These are phyloP conservation scores for Auriscalpium orientale DNA, from an alignment of 768 basidiomycete species.

Conservation along the genomic window DNA sequence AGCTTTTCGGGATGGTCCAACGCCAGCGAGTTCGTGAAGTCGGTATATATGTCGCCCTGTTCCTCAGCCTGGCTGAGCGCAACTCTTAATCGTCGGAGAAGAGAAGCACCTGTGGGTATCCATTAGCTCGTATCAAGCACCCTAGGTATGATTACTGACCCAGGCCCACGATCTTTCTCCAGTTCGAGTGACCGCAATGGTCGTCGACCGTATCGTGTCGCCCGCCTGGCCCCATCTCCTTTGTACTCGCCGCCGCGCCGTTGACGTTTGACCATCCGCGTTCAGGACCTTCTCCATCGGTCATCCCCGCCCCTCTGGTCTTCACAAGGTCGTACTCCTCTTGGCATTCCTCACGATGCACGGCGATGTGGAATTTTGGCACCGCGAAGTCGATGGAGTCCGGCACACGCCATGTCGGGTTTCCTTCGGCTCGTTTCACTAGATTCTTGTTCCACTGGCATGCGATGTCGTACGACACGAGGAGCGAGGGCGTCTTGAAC, in stretches of 20 bases:
- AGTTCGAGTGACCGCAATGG: conserved; percentile 21
- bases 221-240: conserved; percentile 29
- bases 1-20: background rate
- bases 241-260: conserved; percentile 21
- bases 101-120: background rate
- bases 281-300: too few relatives aligned
- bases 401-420: background rate
- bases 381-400: background rate
- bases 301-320: too few relatives aligned
- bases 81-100: background rate
- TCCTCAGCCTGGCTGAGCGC: background rate
- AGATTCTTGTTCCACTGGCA: conserved; percentile 22
- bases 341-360: conserved; percentile 20
- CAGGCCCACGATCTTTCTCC: conserved; percentile 17
- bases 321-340: conserved; percentile 7
- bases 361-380: conserved; percentile 14
- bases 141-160: background rate
- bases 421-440: background rate
- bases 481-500: background rate
- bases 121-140: background rate
- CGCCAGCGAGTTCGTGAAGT: background rate
- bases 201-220: conserved; percentile 20
- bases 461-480: conserved; percentile 18
- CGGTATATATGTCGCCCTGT: background rate
- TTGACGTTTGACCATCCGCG: conserved; percentile 13